Base-by-base conservation (phyloP, 2,329 filamentous ascomycete species). In the Annulohypoxylon truncatum region DNA sequence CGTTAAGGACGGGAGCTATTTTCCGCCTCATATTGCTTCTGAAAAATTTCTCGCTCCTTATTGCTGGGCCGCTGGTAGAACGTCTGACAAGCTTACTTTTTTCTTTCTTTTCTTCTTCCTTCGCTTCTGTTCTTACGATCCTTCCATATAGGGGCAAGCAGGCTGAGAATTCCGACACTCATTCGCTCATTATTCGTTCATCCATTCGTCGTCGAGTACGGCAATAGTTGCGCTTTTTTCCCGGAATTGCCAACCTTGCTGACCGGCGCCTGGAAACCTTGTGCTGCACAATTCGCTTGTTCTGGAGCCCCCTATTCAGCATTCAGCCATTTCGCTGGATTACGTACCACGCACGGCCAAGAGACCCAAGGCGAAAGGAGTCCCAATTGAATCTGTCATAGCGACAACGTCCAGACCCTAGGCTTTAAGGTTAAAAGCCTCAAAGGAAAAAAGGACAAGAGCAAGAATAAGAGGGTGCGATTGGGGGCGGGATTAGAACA, bases 71-170 rank as follows among this genome's bases (percentile, higher is more conserved):
- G 38, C 38, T 22, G 47, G 64, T 56, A 55, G 33, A 56, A 59
- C 35, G 64, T 65, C 57, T 54, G 61, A 69, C 64, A 62, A 63
- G 67, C 64, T 67, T 58, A 64, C 64, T 57, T 69, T 60, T 61
- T 62, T 42, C 26, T 15, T 38, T 46, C 52, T 22, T 48, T 61
- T 28, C 35, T 26, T 57, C 54, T 66, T 67, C 57, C 64, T 54
- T 65, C 55, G 56, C 64, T 52, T 60, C 33, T 15, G 52, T 61
- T 65, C 38, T 62, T 59, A 60, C 48, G 38, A 61, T 69, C 67
- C 67, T 67, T 62, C 60, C 44, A 7, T 7, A 64, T 64, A 22
- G 48, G 52, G 46, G 46, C 24, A 38, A 61, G 51, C 31, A 51
- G 57, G 67, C 67, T 69, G 64, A 69, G 59, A 33, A 61, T 20